Evolutionary conservation across 768 basidiomycete species (phyloP).

Genomic region (Lentinula detonsa): DNA sequence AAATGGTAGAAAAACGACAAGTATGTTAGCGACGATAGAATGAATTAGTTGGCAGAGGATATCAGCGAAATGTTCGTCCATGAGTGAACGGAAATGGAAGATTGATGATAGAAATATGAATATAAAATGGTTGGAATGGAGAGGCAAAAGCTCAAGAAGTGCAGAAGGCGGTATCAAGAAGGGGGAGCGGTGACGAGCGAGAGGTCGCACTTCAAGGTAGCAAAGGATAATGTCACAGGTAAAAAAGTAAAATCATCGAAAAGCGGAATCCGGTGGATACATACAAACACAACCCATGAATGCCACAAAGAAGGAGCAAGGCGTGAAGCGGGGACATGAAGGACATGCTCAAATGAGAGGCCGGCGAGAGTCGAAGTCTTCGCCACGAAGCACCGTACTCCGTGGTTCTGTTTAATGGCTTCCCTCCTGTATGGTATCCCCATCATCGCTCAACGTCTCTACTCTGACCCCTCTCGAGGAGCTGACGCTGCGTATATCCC

Average conservation of each 20-base stretch:
- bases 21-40: background rate
- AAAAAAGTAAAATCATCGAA: slow-evolving; percentile 9
- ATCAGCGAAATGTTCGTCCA: slow-evolving; percentile 2
- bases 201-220: background rate
- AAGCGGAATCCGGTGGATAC: slow-evolving; percentile 15
- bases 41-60: background rate
- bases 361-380: background rate
- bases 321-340: slow-evolving; percentile 5
- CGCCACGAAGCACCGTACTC: background rate
- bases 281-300: slow-evolving; percentile 18
- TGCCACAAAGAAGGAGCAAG: slow-evolving; percentile 11
- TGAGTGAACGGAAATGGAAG: background rate
- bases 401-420: slow-evolving; percentile 11
- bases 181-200: background rate
- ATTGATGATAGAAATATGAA: slow-evolving; percentile 5
- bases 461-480: slow-evolving; percentile 77
- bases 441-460: slow-evolving; percentile 57
- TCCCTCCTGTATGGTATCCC: slow-evolving; percentile 41
- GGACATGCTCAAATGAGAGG: background rate
- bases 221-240: slow-evolving; percentile 9
- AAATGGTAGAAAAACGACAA: background rate
- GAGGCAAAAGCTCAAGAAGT: slow-evolving; percentile 6
- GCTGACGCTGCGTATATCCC: slow-evolving; percentile 78
- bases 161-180: background rate
- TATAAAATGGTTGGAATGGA: slow-evolving; percentile 3